These are phyloP conservation scores for Calonectria ilicicola DNA, from an alignment of 2,329 filamentous ascomycete species.

Conservation along the genomic window DNA sequence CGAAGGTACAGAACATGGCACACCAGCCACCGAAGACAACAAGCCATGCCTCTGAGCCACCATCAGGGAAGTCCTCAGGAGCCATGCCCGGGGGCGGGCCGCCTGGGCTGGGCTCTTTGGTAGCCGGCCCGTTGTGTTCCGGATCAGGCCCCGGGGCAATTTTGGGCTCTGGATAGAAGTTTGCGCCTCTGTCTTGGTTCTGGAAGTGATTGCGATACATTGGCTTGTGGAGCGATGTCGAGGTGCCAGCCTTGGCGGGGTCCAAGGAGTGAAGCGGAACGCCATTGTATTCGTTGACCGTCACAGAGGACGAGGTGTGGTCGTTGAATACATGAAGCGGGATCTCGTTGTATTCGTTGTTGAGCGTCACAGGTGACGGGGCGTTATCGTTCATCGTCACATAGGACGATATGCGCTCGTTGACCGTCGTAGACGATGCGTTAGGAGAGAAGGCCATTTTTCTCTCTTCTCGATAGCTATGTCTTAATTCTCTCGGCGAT, in stretches of 20 bases:
- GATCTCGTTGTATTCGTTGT: slow-evolving; percentile 19
- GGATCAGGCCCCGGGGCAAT: slow-evolving; percentile 45
- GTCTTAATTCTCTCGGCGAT: neutral
- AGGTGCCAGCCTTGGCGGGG: neutral
- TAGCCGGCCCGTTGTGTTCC: slow-evolving; percentile 27
- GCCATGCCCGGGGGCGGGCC: slow-evolving; percentile 50
- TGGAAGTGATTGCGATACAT: slow-evolving; percentile 13
- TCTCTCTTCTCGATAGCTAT: neutral
- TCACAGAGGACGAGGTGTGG: neutral
- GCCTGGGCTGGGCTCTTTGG: slow-evolving; percentile 1
- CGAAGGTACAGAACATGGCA: slow-evolving; percentile 58
- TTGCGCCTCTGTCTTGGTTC: slow-evolving; percentile 28
- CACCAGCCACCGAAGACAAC: slow-evolving; percentile 63
- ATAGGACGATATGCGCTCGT: slow-evolving; percentile 37
- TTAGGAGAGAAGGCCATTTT: slow-evolving; percentile 39
- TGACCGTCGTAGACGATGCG: slow-evolving; percentile 42
- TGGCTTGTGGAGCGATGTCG: neutral
- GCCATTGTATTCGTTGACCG: neutral
- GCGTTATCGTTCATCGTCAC: slow-evolving; percentile 40
- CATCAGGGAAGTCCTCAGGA: slow-evolving; percentile 69
- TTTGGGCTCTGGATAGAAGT: slow-evolving; percentile 42
- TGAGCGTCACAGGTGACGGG: slow-evolving; percentile 22
- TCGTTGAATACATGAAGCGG: neutral
- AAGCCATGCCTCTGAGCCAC: slow-evolving; percentile 68
- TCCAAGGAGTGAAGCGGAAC: neutral